Base-by-base conservation (phyloP, 306 rosid genomes). In the Quercus gilva region DNA sequence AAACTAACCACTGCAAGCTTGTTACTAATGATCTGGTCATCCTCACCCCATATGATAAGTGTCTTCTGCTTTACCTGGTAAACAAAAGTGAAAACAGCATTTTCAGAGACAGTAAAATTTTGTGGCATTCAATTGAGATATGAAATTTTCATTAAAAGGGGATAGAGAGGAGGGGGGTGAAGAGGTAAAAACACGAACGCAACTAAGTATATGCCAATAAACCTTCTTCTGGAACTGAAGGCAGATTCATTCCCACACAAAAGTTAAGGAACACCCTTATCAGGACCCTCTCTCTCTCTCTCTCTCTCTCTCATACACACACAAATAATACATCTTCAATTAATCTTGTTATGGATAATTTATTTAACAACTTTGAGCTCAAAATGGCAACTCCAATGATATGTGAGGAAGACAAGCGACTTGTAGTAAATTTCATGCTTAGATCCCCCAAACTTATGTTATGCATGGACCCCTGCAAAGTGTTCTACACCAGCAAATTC, bases 31-130 rank as follows among this genome's bases (percentile, higher is more conserved):
- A 92, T 89, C 79, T 82, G 89, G 83, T 95, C 98, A 49, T 92
- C 88, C 92, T 91, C 99, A 7, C 99, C 99, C 98, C 98, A 95
- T 74, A 95, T 89, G 86, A 95, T 88, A 25, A 92, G 92, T 28
- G 98, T 86, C 85, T 87, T 89, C 89, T 95, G 98, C 81, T 89
- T 91, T 73, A 91, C 97, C 99, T 92, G 88, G 72, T 75, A 20
- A 78, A 77, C 79, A 81, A 84, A 74, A 61, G 61, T 71, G 63
- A 45, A 43, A 68, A 69, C 55, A 74, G 55, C 76, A 19, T 58
- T 52, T 64, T 37, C 25, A 56, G 49, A 74, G 41, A 45, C 69
- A 55, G 67, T 51, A 64, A 33, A 67, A 51, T 75, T 60, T 76
- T 19, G 9, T 8, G 64, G 53, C 55, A 21, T 60, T 73, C 28